phyloP scores from a whole-genome alignment of 176 grass and related monocot genomes.

The Carex myosuroides region DNA sequence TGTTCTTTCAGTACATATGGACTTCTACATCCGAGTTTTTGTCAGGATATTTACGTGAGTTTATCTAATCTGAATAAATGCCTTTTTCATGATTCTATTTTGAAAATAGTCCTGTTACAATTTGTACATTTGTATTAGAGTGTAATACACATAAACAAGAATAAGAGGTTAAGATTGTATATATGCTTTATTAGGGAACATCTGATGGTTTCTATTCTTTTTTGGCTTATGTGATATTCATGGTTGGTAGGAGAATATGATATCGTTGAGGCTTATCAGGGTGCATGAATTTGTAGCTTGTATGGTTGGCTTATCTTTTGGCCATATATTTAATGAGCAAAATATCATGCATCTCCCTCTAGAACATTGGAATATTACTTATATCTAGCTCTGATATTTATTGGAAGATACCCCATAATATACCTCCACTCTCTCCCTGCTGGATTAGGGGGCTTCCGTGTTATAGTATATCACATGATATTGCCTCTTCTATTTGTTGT shows the following conservation, averaged over 20 bases:
- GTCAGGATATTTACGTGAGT: constrained; percentile 93
- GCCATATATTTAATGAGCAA: background rate
- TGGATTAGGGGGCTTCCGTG: background rate
- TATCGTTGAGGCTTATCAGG: background rate
- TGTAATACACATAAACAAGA: background rate
- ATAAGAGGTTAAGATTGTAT: background rate
- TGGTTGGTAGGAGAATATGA: background rate
- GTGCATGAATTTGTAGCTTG: background rate
- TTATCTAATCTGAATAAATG: constrained; percentile 15
- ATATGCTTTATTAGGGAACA: background rate
- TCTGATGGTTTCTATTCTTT: background rate
- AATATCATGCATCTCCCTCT: background rate
- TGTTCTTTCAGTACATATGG: constrained; percentile 87
- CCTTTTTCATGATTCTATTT: constrained; percentile 22
- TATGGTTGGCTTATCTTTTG: background rate
- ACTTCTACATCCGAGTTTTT: constrained; percentile 98
- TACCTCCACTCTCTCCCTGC: background rate
- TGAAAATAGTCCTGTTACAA: background rate
- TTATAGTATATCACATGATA: background rate
- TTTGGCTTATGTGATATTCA: background rate
- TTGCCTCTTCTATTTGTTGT: background rate
- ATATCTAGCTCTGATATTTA: background rate
- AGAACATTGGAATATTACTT: background rate
- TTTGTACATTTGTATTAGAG: background rate
- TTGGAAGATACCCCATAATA: background rate